Conservation (phyloP, 2,329 filamentous ascomycete genomes). For the Neophaeococcomyces mojaviensis region DNA sequence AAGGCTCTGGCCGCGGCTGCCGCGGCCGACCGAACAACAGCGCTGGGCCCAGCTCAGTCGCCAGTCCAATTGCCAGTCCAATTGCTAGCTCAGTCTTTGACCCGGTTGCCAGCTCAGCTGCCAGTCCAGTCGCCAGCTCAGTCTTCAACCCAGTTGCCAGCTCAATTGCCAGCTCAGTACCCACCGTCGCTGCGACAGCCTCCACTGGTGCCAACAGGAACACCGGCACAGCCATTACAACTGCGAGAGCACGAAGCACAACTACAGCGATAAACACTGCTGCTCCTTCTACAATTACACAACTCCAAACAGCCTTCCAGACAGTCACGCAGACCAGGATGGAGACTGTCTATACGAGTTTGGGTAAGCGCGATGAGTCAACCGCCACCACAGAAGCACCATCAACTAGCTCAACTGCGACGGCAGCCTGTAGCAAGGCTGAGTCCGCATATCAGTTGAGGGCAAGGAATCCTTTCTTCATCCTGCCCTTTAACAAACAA, state of each 20-base stretch:
- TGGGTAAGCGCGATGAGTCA: neutral
- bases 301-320: neutral
- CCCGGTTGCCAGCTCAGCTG: no score
- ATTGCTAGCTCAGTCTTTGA: no score
- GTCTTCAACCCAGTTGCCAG: no score
- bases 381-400: neutral
- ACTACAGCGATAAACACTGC: neutral
- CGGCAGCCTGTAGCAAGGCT: neutral
- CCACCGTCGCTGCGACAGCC: neutral
- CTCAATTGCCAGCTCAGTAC: no score
- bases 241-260: neutral
- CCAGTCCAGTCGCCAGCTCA: no score
- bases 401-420: neutral
- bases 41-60: no score
- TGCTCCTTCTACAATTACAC: slow-evolving; percentile 1
- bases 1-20: neutral
- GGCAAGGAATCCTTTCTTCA: slow-evolving; percentile 1
- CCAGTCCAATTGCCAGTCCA: no score
- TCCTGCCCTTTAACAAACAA: neutral
- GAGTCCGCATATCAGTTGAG: slow-evolving; percentile 2
- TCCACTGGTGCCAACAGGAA: neutral
- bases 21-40: neutral
- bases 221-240: neutral
- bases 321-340: slow-evolving; percentile 4
- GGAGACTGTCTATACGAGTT: slow-evolving; percentile 1